Evolutionary conservation across 2,329 filamentous ascomycete species (phyloP).

Genomic region (Colletotrichum acutatum): DNA sequence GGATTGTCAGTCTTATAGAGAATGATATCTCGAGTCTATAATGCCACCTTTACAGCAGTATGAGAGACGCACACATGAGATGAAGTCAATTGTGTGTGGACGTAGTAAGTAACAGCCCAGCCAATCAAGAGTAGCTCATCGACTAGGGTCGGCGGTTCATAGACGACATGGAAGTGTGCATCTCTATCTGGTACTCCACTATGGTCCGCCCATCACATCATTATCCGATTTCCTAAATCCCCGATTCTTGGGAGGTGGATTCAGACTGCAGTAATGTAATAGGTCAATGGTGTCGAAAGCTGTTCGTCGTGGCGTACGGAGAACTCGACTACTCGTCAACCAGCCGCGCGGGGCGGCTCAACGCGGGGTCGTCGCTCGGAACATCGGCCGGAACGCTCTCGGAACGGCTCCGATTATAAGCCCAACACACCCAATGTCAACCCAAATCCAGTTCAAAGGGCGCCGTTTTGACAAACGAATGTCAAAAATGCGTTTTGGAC

Average conservation of each 20-base stretch:
- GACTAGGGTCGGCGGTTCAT: neutral
- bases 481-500: neutral
- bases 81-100: constrained; percentile 23
- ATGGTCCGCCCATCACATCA: neutral
- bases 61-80: constrained; percentile 3
- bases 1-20: neutral
- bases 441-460: neutral
- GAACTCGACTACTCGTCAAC: neutral
- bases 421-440: neutral
- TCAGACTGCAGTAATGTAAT: neutral
- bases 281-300: neutral
- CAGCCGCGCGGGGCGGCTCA: neutral
- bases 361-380: neutral
- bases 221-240: neutral
- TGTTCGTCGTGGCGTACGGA: neutral
- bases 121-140: neutral
- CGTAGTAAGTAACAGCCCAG: neutral
- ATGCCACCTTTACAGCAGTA: neutral
- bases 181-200: neutral
- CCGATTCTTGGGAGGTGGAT: neutral
- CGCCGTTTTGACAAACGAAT: neutral
- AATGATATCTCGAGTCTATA: neutral
- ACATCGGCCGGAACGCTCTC: neutral
- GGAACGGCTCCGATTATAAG: neutral
- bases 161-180: neutral